Evolutionary conservation across 192 early-diverging fungal species (phyloP).

Genomic region (Coemansia brasiliensis): DNA sequence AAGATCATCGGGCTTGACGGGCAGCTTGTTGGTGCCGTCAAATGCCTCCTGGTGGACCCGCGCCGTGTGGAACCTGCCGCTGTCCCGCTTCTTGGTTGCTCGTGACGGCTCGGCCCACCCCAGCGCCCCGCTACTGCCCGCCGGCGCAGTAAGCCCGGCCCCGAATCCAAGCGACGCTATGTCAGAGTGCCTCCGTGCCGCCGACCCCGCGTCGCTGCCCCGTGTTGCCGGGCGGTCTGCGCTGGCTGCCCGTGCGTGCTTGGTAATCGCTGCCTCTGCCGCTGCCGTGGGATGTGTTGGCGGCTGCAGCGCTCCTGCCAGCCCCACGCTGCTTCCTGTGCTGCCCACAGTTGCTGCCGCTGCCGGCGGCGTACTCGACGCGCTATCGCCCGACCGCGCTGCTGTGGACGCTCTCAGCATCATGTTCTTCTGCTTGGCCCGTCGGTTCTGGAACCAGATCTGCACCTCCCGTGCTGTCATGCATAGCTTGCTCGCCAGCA

Average conservation of each 20-base stretch:
- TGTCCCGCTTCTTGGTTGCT: slow-evolving; percentile 35
- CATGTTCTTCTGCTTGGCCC: slow-evolving; percentile 72
- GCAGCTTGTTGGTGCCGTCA: slow-evolving; percentile 52
- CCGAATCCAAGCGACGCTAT: slow-evolving; percentile 12
- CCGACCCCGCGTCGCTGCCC: neutral
- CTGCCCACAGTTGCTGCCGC: neutral
- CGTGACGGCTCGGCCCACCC: slow-evolving; percentile 1
- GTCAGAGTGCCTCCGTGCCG: slow-evolving; percentile 40
- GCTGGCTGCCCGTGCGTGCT: slow-evolving; percentile 14
- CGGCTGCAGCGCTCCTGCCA: neutral
- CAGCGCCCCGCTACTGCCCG: neutral
- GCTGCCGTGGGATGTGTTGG: slow-evolving; percentile 1
- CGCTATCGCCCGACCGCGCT: neutral
- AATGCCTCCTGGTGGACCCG: slow-evolving; percentile 53
- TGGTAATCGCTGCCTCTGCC: slow-evolving; percentile 1
- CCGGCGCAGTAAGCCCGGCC: slow-evolving; percentile 15
- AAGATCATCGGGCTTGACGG: slow-evolving; percentile 46
- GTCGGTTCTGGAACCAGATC: slow-evolving; percentile 85
- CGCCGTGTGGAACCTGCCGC: slow-evolving; percentile 26
- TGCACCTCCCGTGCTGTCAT: slow-evolving; percentile 78
- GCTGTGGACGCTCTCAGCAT: slow-evolving; percentile 29
- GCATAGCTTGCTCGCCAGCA: slow-evolving; percentile 59
- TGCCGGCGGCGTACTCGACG: slow-evolving; percentile 6
- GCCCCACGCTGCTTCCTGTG: too few relatives aligned
- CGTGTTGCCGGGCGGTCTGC: slow-evolving; percentile 12